Evolutionary conservation across 345 rosid genomes (phyloP), one percentile per base, ranked within the genome.

Genomic region (Alliaria petiolata): DNA sequence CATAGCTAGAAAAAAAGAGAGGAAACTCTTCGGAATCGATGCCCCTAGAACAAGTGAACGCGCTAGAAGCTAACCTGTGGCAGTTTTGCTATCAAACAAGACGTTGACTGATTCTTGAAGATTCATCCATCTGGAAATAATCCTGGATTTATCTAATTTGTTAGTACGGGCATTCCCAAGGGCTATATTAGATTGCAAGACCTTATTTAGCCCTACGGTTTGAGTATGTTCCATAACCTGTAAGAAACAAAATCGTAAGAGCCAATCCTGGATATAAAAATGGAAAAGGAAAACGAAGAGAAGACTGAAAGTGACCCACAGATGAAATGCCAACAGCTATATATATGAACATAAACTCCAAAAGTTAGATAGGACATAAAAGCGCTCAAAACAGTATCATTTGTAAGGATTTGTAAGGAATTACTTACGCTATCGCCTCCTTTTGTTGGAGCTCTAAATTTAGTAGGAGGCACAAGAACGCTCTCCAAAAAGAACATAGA

Each of bases 211-310:
- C 70, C 86, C 76, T 69, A 86, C 85, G 19, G 99, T 91, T 75
- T 86, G 99, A 63, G 95, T 87, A 79, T 91, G 95, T 70, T 91
- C 98, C 90, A 87, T 91, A 70, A 89, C 91, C 98, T 92, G 50
- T 40, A 81, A 64, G 34, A 68, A 65, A 51, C 57, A 64, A 54
- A 70, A 65, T 33, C 16, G 4, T 58, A 35, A 25, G 51, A 61
- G 50, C 39, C 62, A 44, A 35, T n/a, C n/a, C n/a, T n/a, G n/a
- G n/a, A n/a, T n/a, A n/a, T n/a, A n/a, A n/a, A n/a, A n/a, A n/a
- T n/a, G 39, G 31, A 65, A 59, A 58, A 16, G 40, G 20, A 43
- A 16, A 33, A 22, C 0, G 12, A 30, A 65, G 30, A 56, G 25
- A 64, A 38, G 42, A 46, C 20, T 7, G 39, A 43, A 57, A 74